Conservation (phyloP, 2,329 filamentous ascomycete species). For the Paramyrothecium sp. region DNA sequence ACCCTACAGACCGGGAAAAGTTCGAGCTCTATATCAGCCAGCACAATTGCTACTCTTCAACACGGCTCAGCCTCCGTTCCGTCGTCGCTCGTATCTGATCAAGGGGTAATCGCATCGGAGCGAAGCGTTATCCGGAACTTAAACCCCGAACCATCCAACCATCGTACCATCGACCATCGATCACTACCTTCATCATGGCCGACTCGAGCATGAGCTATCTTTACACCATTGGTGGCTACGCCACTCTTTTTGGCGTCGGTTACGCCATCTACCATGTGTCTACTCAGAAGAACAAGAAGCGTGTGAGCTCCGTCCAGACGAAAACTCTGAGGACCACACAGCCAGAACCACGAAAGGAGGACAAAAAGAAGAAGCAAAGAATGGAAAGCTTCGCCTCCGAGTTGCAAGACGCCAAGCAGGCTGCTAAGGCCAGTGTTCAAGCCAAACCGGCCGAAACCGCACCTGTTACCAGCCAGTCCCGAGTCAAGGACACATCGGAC, state of each 20-base stretch:
- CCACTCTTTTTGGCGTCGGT: conserved; percentile 32
- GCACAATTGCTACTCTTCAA: not conserved
- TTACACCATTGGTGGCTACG: conserved; percentile 36
- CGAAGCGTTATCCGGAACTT: not conserved
- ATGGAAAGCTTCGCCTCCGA: conserved; percentile 38
- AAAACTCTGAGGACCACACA: conserved; percentile 27
- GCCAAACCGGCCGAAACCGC: conserved; percentile 23
- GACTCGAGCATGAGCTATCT: conserved; percentile 30
- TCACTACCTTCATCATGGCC: conserved; percentile 22
- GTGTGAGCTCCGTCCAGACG: conserved; percentile 20
- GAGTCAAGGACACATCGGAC: conserved; percentile 50
- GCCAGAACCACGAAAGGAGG: conserved; percentile 35
- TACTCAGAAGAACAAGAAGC: conserved; percentile 30
- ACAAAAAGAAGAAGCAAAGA: conserved; percentile 46
- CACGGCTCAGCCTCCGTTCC: too few species aligned
- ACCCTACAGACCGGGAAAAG: not conserved
- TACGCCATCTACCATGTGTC: conserved; percentile 33
- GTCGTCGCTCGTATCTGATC: too few species aligned
- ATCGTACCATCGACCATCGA: not conserved
- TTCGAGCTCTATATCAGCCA: not conserved
- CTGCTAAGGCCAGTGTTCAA: conserved; percentile 38
- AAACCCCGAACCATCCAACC: not conserved
- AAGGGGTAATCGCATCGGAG: not conserved
- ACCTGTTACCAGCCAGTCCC: conserved; percentile 22
- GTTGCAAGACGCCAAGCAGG: conserved; percentile 29